Conservation (phyloP, 805 yeast genomes). For the Sugiyamaella qingdaonensis region DNA sequence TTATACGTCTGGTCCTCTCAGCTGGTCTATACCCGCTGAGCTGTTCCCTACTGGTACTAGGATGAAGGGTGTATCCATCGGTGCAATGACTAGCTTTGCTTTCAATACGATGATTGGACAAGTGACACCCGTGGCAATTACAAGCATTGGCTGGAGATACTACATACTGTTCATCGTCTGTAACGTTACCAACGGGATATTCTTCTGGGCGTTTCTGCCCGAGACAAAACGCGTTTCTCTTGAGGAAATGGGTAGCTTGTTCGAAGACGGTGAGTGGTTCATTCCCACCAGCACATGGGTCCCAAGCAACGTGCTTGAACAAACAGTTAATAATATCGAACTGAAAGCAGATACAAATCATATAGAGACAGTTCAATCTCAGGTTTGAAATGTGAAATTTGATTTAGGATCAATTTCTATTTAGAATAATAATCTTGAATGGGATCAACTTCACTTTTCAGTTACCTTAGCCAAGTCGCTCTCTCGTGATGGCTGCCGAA, state of each 20-base stretch:
- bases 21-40: slow-evolving; percentile 67
- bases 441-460: too few species aligned
- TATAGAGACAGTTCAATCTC: not conserved
- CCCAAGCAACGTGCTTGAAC: not conserved
- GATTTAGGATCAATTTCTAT: too few species aligned
- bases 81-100: slow-evolving; percentile 38
- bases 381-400: not conserved
- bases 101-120: slow-evolving; percentile 37
- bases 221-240: slow-evolving; percentile 56
- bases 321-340: not conserved
- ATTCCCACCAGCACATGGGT: not conserved
- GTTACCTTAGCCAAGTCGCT: not conserved
- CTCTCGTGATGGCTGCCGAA: not conserved
- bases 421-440: too few species aligned
- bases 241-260: slow-evolving; percentile 71
- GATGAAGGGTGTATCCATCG: slow-evolving; percentile 59
- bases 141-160: slow-evolving; percentile 25
- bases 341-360: not conserved
- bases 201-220: slow-evolving; percentile 3
- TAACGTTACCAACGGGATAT: slow-evolving; percentile 1
- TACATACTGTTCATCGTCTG: not conserved
- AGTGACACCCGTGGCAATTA: slow-evolving; percentile 31
- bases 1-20: slow-evolving; percentile 37
- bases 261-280: slow-evolving; percentile 18
- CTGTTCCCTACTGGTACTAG: slow-evolving; percentile 53